Evolutionary conservation across 306 rosid species (phyloP).

Genomic region (Comarum palustre): DNA sequence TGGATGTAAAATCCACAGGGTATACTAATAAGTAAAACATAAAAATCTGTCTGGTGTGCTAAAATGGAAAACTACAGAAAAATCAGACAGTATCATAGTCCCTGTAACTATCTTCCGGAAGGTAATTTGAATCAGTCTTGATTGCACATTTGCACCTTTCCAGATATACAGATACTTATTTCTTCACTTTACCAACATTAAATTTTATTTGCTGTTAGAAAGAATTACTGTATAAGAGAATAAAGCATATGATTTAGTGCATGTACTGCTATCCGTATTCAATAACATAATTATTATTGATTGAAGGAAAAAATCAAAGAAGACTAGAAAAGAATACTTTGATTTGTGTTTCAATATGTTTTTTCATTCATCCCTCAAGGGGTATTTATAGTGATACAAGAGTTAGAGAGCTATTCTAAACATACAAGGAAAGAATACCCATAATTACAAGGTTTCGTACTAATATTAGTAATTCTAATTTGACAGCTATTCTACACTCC

Average conservation of each 20-base stretch:
- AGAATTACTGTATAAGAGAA: neutral
- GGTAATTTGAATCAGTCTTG: neutral
- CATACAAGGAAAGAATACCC: no score
- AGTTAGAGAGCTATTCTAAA: no score
- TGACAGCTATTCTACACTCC: no score
- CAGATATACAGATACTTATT: neutral
- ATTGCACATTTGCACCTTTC: neutral
- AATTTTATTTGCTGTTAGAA: neutral
- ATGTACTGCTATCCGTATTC: neutral
- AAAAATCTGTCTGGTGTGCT: neutral
- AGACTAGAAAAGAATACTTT: no score
- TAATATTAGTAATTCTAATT: no score
- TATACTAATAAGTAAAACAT: neutral
- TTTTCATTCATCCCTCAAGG: no score
- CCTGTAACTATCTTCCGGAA: neutral
- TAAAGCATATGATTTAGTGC: neutral
- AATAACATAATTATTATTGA: neutral
- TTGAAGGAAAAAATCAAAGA: neutral
- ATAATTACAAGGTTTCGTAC: no score
- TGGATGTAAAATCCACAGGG: neutral
- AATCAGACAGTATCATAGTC: neutral
- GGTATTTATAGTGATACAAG: no score
- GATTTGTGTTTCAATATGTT: no score
- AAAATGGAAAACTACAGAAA: neutral
- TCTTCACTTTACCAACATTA: neutral